phyloP scores from a whole-genome alignment of 1,284 basidiomycete genomes.

The Chondrostereum purpureum region DNA sequence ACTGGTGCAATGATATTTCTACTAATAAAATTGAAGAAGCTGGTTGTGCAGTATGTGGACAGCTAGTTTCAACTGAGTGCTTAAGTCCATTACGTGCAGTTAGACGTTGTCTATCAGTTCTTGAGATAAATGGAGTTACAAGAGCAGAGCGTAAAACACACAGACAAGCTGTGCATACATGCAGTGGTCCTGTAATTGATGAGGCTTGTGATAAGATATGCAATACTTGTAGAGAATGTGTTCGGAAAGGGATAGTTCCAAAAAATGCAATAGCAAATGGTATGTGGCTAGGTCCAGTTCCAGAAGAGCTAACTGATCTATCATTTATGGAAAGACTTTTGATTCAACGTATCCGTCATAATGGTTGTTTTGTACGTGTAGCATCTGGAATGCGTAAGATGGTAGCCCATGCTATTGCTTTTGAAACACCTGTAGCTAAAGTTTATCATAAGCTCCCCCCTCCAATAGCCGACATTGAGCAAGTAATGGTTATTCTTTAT shows the following conservation, averaged over 20 bases:
- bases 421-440: conserved; percentile 16
- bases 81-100: neutral
- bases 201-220: neutral
- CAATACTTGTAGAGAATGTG: neutral
- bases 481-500: conserved; percentile 20
- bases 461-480: conserved; percentile 14
- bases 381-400: conserved; percentile 19
- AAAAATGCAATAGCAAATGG: conserved; percentile 18
- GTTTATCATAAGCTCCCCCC: conserved; percentile 19
- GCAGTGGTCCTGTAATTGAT: neutral
- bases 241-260: conserved; percentile 15
- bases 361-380: neutral
- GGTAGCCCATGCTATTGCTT: conserved; percentile 18
- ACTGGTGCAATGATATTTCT: too few species aligned
- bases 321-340: conserved; percentile 20
- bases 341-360: too few species aligned
- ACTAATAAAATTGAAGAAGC: conserved; percentile 1
- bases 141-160: neutral
- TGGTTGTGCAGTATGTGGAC: conserved; percentile 22
- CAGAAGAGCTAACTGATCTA: conserved; percentile 15
- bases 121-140: neutral
- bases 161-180: neutral
- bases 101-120: neutral
- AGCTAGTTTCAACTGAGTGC: conserved; percentile 6
- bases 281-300: conserved; percentile 23